phyloP scores from a whole-genome alignment of 2,329 filamentous ascomycete species.

The Epichloe aotearoae region DNA sequence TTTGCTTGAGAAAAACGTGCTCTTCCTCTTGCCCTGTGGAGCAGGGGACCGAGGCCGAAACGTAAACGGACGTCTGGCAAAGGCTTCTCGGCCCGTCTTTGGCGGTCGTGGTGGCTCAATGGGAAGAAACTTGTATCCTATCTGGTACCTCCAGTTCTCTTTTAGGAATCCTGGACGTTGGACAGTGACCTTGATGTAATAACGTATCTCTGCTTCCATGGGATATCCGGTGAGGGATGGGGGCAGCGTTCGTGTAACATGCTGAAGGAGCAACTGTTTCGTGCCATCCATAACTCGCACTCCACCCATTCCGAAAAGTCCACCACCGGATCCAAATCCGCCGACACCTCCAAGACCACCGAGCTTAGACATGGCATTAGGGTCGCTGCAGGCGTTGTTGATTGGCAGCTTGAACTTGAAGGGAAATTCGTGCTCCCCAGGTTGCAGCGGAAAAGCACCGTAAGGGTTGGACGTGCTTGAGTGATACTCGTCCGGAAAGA shows the following conservation, averaged over 20 bases:
- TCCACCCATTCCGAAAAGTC: constrained; percentile 35
- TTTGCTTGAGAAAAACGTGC: constrained; percentile 42
- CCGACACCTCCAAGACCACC: constrained; percentile 40
- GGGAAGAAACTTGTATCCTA: constrained; percentile 74
- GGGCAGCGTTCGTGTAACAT: constrained; percentile 77
- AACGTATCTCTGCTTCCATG: constrained; percentile 77
- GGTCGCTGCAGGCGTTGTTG: constrained; percentile 57
- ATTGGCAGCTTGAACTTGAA: constrained; percentile 68
- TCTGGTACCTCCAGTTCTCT: constrained; percentile 64
- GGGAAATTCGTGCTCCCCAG: constrained; percentile 62
- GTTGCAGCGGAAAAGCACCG: constrained; percentile 45
- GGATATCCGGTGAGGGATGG: constrained; percentile 82
- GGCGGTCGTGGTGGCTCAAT: constrained; percentile 74
- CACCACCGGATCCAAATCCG: constrained; percentile 32
- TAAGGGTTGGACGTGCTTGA: constrained; percentile 25
- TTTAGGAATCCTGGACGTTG: constrained; percentile 80
- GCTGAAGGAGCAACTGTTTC: constrained; percentile 47
- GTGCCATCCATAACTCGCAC: constrained; percentile 50
- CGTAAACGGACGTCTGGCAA: constrained; percentile 58
- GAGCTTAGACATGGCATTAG: constrained; percentile 37
- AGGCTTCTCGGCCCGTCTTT: constrained; percentile 61
- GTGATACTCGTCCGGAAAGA: constrained; percentile 51
- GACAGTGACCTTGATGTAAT: constrained; percentile 92
- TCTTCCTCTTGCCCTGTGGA: constrained; percentile 31
- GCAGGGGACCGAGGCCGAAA: constrained; percentile 32